phyloP scores from a whole-genome alignment of 345 rosid species.

The Sonneratia caseolaris region DNA sequence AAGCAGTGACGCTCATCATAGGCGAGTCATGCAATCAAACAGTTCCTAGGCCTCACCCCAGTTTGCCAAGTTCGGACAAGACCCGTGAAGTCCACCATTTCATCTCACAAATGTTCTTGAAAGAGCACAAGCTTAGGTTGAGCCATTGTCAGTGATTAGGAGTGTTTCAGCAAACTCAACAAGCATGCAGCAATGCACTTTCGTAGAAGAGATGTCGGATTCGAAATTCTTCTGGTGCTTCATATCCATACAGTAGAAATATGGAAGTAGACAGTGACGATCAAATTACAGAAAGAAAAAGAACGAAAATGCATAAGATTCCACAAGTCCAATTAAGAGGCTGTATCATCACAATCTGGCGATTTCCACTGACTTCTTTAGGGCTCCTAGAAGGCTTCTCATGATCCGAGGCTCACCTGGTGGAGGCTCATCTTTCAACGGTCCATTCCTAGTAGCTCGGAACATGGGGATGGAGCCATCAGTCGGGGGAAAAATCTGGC shows the following conservation, averaged over 20 bases:
- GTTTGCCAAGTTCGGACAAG: too few relatives aligned
- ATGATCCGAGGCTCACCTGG: slow-evolving; percentile 91
- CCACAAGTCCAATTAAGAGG: background rate
- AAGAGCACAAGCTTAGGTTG: background rate
- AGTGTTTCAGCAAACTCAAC: background rate
- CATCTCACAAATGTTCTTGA: too few relatives aligned
- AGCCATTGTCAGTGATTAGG: background rate
- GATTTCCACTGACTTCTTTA: slow-evolving; percentile 56
- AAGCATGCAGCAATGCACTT: background rate
- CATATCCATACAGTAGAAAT: background rate
- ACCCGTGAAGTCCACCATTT: too few relatives aligned
- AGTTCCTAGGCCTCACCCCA: too few relatives aligned
- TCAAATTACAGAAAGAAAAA: background rate
- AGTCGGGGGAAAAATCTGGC: slow-evolving; percentile 51
- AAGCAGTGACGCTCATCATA: too few relatives aligned
- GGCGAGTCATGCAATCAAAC: too few relatives aligned
- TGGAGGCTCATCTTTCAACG: slow-evolving; percentile 49
- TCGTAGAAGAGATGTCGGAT: background rate
- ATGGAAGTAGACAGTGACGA: background rate
- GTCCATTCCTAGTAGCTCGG: slow-evolving; percentile 67
- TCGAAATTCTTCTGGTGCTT: background rate
- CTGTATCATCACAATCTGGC: slow-evolving; percentile 32
- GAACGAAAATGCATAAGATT: background rate
- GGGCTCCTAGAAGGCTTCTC: slow-evolving; percentile 84
- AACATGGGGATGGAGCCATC: slow-evolving; percentile 50